Evolutionary conservation across 495 filamentous ascomycete genomes (phyloP), one percentile per base, ranked within the genome.

Genomic region (Hamigera avellanea): DNA sequence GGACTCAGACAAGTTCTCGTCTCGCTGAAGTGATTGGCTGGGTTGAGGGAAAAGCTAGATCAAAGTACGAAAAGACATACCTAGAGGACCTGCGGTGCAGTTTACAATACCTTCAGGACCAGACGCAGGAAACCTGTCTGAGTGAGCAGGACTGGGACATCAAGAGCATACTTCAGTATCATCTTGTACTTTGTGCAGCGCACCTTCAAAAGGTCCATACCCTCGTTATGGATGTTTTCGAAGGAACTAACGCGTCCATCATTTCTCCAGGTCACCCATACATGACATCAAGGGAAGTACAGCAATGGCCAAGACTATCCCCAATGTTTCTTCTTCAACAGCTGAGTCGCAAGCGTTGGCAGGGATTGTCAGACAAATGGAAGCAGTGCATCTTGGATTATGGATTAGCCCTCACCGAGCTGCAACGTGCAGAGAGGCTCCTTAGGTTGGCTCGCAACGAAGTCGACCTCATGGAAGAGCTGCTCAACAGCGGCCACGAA

Each of bases 401-500:
- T 41, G 67, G 56, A 4, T 30, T 50, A 28, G 48, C 62, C 0
- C 48, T 72, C 8, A 55, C 61, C 8, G 37, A 49, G 5, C 13
- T 72, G 1, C 65, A 69, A 27, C 53, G 59, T 7, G 60, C 67
- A 19, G 37, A 57, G 32, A 44, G 70, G 32, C 45, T 69, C 1
- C 37, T 27, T 6, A 30, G 15, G 3, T 19, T 43, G 0, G 8
- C 33, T 9, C 8, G 19, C 1, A 19, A 33, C 3, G 39, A 3
- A 3, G 36, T 55, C 0, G 72, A 74, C n/a, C 48, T 81, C 0
- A 18, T 61, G 0, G 54, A 52, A 18, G 80, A 83, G 44, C 33
- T 78, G 0, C 32, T 26, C 1, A 81, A 79, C 43, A 29, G 40
- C 2, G 77, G 76, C 2, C 69, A 75, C 43, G 52, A 49, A 8